These are phyloP conservation scores for Wickerhamiella azyma DNA, from an alignment of 805 yeast species.

Conservation along the genomic window DNA sequence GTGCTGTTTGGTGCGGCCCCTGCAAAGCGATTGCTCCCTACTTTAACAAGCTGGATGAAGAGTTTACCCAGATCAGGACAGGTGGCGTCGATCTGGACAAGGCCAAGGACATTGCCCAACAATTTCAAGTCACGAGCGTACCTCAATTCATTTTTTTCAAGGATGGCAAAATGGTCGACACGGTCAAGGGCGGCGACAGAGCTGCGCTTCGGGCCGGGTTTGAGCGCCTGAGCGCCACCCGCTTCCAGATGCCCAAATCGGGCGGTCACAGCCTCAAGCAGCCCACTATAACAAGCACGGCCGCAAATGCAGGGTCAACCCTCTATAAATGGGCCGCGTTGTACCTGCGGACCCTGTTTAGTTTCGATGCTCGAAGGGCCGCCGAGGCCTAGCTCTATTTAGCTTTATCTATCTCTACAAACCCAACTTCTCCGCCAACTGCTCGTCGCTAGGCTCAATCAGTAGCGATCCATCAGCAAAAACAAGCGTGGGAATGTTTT, in stretches of 20 bases:
- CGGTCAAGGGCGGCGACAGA: slow-evolving; percentile 23
- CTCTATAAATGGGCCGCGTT: slow-evolving; percentile 11
- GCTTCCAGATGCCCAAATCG: neutral
- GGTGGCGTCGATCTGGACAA: slow-evolving; percentile 86
- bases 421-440: slow-evolving; percentile 13
- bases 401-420: neutral
- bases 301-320: neutral
- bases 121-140: slow-evolving; percentile 46
- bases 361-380: slow-evolving; percentile 15
- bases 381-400: slow-evolving; percentile 3
- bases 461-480: slow-evolving; percentile 15
- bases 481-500: slow-evolving; percentile 16
- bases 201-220: slow-evolving; percentile 10
- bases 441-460: slow-evolving; percentile 18
- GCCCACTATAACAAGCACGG: neutral
- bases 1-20: slow-evolving; percentile 95
- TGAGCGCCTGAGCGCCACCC: neutral
- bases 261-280: neutral
- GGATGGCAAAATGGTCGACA: slow-evolving; percentile 57
- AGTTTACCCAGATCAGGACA: slow-evolving; percentile 43
- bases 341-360: slow-evolving; percentile 15
- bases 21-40: slow-evolving; percentile 94
- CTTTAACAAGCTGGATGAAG: slow-evolving; percentile 63
- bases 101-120: slow-evolving; percentile 52
- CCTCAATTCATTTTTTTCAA: slow-evolving; percentile 64